Evolutionary conservation across 2,329 filamentous ascomycete genomes (phyloP).

Genomic region (Cladorrhinum sp.): DNA sequence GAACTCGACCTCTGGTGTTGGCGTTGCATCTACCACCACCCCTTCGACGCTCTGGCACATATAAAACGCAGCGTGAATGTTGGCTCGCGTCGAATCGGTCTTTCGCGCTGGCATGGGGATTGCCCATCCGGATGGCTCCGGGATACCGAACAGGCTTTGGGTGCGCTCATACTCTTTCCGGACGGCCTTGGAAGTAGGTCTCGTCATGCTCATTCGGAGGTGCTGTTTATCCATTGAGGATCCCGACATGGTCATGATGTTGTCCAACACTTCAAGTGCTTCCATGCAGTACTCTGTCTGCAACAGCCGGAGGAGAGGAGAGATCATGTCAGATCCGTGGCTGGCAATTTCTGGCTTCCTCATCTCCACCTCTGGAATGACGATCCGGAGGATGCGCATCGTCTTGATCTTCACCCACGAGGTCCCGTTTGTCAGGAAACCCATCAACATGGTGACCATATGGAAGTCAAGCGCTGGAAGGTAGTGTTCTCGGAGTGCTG

Average conservation of each 20-base stretch:
- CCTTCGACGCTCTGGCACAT: constrained; percentile 74
- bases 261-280: constrained; percentile 85
- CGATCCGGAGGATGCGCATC: constrained; percentile 80
- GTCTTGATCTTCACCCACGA: constrained; percentile 91
- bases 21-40: constrained; percentile 54
- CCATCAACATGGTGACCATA: constrained; percentile 85
- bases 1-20: constrained; percentile 88
- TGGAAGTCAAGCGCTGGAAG: constrained; percentile 80
- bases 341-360: constrained; percentile 82
- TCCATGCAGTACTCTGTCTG: constrained; percentile 94
- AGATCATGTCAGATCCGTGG: constrained; percentile 92
- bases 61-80: constrained; percentile 95
- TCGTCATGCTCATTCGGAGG: constrained; percentile 96
- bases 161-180: constrained; percentile 94
- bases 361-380: constrained; percentile 92
- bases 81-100: constrained; percentile 79
- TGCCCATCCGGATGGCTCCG: constrained; percentile 93
- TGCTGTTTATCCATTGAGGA: constrained; percentile 93
- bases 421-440: constrained; percentile 81
- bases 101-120: constrained; percentile 90
- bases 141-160: constrained; percentile 93
- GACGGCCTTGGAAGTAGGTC: constrained; percentile 77
- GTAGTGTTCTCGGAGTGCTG: constrained; percentile 71
- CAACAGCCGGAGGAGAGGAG: constrained; percentile 80
- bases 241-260: constrained; percentile 90